A percentile compares a stretch with the other conserved stretches of the same genome.
phyloP scores from a whole-genome alignment of 2,329 filamentous ascomycete genomes.

The Atkinsonella texensis region DNA sequence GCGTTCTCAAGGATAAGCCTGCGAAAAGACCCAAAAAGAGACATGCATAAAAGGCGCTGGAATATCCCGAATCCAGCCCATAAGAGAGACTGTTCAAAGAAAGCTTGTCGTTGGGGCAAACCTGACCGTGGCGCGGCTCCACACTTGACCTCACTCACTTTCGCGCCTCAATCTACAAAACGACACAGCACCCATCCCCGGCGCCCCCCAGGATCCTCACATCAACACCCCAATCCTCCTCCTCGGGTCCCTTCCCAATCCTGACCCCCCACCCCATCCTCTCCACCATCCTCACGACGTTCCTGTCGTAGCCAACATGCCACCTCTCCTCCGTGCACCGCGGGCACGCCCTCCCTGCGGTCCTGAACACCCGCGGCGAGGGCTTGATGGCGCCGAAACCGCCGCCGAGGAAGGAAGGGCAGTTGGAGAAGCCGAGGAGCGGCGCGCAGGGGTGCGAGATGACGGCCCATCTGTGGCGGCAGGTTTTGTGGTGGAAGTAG shows the following conservation, averaged over 20 bases:
- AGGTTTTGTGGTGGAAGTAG: conserved; percentile 35
- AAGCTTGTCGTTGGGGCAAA: too few species aligned
- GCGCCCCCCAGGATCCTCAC: conserved; percentile 13
- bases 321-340: conserved; percentile 22
- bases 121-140: background rate
- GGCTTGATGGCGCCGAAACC: conserved; percentile 23
- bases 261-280: conserved; percentile 31
- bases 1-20: too few species aligned
- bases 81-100: too few species aligned
- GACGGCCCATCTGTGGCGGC: conserved; percentile 40
- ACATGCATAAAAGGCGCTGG: too few species aligned
- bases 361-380: conserved; percentile 23
- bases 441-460: conserved; percentile 35
- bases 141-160: background rate
- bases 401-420: conserved; percentile 24
- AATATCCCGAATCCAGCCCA: too few species aligned
- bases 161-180: background rate
- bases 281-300: conserved; percentile 33
- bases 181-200: conserved; percentile 15
- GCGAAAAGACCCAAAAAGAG: background rate
- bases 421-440: conserved; percentile 38
- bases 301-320: conserved; percentile 31
- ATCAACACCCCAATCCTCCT: conserved; percentile 25
- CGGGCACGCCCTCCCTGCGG: conserved; percentile 27
- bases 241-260: conserved; percentile 33